Base-by-base conservation (phyloP, 306 rosid genomes). In the Macrotyloma uniflorum region DNA sequence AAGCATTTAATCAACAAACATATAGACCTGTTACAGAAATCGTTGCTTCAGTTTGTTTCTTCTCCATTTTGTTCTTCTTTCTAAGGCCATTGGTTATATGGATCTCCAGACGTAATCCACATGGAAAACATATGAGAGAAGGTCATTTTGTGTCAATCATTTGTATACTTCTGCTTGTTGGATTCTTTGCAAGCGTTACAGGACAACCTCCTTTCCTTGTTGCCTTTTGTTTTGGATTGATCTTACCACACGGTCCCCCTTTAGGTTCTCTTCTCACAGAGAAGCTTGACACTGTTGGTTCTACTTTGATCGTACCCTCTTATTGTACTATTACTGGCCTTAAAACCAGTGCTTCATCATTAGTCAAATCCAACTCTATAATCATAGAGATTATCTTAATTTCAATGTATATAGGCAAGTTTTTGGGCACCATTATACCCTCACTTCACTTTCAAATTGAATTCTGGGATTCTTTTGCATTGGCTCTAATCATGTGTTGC, bases 401-500 rank as follows among this genome's bases (percentile, higher is more conserved):
- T 75, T 11, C 81, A 24, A 15, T 7, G 3, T 76, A 59, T 2
- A 0, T 49, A 35, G 85, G 85, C 1, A 81, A 81, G 77, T 75
- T 81, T 69, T 0, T 36, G 0, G 85, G 85, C 12, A 81, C 85
- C 28, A 1, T 81, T 11, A 9, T 81, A 20, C 67, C 77, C 15
- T 81, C 85, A 36, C 65, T 81, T 61, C 30, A 38, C 67, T 75
- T 47, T 59, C 73, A 49, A 9, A 59, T 75, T 68, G 77, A 75
- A 10, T 59, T 81, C 3, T 50, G 77, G 73, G 85, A 81, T 59
- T 75, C 85, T 38, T 4, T 75, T 38, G 57, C 77, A 18, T n/a
- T 81, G 26, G 64, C 73, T 81, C 66, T 69, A 28, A 61, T 81
- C 77, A 81, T 81, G 85, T 81, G 81, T 18, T 81, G 85, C 81